These are phyloP conservation scores for Amanita rubescens DNA, from an alignment of 768 basidiomycete species.

Conservation along the genomic window DNA sequence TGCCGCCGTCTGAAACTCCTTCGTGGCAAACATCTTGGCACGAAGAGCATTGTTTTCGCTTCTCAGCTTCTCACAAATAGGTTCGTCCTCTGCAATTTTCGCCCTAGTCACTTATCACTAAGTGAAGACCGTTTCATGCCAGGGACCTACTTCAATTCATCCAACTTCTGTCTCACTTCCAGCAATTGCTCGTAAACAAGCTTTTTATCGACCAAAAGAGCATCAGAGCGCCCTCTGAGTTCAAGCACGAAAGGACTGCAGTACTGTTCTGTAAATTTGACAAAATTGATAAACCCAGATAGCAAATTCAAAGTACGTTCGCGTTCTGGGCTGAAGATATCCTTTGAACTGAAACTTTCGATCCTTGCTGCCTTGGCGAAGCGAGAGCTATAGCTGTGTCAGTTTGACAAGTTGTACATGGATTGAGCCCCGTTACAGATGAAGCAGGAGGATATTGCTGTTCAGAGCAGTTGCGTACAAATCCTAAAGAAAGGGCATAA, in stretches of 20 bases:
- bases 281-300: slow-evolving; percentile 89
- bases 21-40: slow-evolving; percentile 60
- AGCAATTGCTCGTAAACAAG: slow-evolving; percentile 40
- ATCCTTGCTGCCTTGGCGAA: slow-evolving; percentile 69
- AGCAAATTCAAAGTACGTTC: slow-evolving; percentile 70
- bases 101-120: slow-evolving; percentile 31
- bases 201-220: slow-evolving; percentile 55
- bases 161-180: slow-evolving; percentile 45
- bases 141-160: slow-evolving; percentile 45
- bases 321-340: slow-evolving; percentile 65
- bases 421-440: slow-evolving; percentile 41
- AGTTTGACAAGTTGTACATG: slow-evolving; percentile 1
- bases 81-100: slow-evolving; percentile 62
- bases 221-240: slow-evolving; percentile 53
- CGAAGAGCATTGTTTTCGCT: slow-evolving; percentile 55
- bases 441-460: slow-evolving; percentile 60
- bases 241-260: slow-evolving; percentile 52
- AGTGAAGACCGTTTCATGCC: neutral
- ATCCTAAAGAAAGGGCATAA: slow-evolving; percentile 38
- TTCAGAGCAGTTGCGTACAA: slow-evolving; percentile 52
- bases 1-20: slow-evolving; percentile 51
- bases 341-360: slow-evolving; percentile 69
- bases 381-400: slow-evolving; percentile 38
- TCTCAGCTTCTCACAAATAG: slow-evolving; percentile 52
- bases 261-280: slow-evolving; percentile 78